Conservation (phyloP, 2,329 filamentous ascomycete genomes). For the Nothophaeocryptopus gaeumannii region DNA sequence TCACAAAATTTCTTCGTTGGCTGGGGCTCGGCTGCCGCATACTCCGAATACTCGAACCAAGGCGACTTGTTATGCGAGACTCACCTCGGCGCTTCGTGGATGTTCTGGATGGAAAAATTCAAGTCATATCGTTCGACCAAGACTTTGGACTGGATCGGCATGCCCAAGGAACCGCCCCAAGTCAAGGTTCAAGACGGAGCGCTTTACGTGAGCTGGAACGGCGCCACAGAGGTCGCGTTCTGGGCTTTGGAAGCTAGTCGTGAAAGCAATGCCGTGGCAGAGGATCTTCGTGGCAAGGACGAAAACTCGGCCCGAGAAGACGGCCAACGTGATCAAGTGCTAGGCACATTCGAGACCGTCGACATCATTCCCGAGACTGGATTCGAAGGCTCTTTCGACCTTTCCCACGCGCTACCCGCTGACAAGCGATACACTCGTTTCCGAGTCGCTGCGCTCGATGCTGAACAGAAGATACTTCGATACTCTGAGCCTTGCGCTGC, state of each 20-base stretch:
- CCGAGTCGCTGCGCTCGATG: slow-evolving; percentile 26
- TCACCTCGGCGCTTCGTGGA: slow-evolving; percentile 40
- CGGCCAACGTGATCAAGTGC: not conserved
- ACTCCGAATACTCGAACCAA: slow-evolving; percentile 46
- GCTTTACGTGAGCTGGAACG: slow-evolving; percentile 54
- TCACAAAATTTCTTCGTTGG: slow-evolving; percentile 51
- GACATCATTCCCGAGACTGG: slow-evolving; percentile 22
- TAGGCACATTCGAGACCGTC: slow-evolving; percentile 13
- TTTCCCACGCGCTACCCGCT: slow-evolving; percentile 8
- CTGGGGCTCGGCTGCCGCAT: slow-evolving; percentile 54
- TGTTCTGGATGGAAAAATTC: slow-evolving; percentile 30
- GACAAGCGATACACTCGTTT: slow-evolving; percentile 12
- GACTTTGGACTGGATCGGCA: slow-evolving; percentile 30
- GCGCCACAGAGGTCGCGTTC: slow-evolving; percentile 44
- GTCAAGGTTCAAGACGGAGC: slow-evolving; percentile 25
- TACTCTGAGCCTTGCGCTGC: slow-evolving; percentile 14
- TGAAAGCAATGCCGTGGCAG: slow-evolving; percentile 56
- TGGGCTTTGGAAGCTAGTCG: slow-evolving; percentile 42
- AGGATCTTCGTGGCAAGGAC: slow-evolving; percentile 76
- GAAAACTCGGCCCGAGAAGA: slow-evolving; percentile 34
- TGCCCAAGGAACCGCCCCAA: slow-evolving; percentile 27
- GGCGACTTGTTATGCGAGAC: slow-evolving; percentile 44
- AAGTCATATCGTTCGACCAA: slow-evolving; percentile 40
- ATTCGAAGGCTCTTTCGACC: slow-evolving; percentile 27
- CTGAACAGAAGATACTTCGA: slow-evolving; percentile 20